Conservation (phyloP, 2,329 filamentous ascomycete genomes). For the Claviceps maximensis region DNA sequence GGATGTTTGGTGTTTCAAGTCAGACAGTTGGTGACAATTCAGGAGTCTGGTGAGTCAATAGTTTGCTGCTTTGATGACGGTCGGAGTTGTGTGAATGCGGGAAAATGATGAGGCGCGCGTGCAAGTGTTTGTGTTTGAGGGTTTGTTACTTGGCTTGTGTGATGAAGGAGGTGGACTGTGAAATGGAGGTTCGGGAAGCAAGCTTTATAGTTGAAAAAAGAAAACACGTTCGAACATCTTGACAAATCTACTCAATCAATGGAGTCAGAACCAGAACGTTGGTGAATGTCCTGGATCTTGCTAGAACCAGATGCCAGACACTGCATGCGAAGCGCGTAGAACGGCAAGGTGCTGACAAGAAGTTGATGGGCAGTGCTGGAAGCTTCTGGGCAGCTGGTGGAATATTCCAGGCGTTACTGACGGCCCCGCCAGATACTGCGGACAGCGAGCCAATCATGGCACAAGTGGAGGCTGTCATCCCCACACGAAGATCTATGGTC, state of each 20-base stretch:
- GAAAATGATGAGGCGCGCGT: neutral
- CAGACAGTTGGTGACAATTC: neutral
- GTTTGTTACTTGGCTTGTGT: neutral
- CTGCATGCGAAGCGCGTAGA: neutral
- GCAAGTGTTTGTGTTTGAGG: neutral
- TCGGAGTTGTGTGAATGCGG: neutral
- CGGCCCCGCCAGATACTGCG: neutral
- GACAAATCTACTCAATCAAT: neutral
- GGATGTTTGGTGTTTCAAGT: constrained; percentile 7
- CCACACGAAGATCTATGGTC: too few species aligned
- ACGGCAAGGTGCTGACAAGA: constrained; percentile 6
- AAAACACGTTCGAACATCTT: neutral
- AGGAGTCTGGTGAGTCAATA: neutral
- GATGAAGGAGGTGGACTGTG: neutral
- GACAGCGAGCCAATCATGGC: neutral
- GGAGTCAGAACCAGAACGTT: neutral
- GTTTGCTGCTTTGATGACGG: neutral
- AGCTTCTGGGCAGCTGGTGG: constrained; percentile 11
- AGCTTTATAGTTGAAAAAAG: neutral
- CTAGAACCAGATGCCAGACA: constrained; percentile 10
- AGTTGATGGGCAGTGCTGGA: constrained; percentile 5
- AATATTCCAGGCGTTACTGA: constrained; percentile 9
- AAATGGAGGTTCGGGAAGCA: neutral
- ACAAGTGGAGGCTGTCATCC: too few species aligned
- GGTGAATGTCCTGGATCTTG: constrained; percentile 9